Evolutionary conservation across 2,329 filamentous ascomycete genomes (phyloP).

Genomic region (Cordyceps fumosorosea): DNA sequence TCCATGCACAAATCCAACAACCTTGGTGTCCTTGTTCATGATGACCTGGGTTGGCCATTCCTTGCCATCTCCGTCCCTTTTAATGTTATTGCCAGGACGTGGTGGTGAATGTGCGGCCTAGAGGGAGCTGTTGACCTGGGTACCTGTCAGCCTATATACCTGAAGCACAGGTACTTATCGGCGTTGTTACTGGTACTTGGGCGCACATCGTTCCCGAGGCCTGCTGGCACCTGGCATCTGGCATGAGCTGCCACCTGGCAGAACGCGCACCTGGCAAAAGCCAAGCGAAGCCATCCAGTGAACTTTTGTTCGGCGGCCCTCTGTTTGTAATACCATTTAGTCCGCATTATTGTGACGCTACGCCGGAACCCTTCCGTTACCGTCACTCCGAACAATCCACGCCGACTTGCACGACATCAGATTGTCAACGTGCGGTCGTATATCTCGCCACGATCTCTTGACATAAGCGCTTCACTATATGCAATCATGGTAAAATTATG

Average conservation of each 20-base stretch:
- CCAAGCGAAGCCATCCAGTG: neutral
- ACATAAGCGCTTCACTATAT: neutral
- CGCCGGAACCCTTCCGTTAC: neutral
- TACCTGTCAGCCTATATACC: neutral
- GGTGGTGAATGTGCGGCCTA: too few relatives aligned
- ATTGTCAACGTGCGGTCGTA: neutral
- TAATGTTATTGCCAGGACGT: too few relatives aligned
- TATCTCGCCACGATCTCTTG: neutral
- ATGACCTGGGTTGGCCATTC: neutral
- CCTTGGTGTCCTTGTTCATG: neutral
- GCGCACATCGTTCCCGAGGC: neutral
- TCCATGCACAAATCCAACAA: neutral
- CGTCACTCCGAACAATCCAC: neutral
- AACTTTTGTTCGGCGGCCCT: slow-evolving; percentile 1
- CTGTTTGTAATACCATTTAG: neutral
- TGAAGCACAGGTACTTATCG: neutral
- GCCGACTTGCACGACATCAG: neutral
- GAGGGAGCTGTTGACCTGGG: neutral
- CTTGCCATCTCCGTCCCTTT: too few relatives aligned
- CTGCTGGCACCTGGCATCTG: neutral
- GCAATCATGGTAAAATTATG: neutral
- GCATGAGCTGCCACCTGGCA: neutral
- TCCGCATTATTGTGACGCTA: neutral
- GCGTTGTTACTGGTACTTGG: neutral
- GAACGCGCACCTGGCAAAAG: neutral